phyloP scores from a whole-genome alignment of 2,329 filamentous ascomycete species.

The Exophiala sideris region DNA sequence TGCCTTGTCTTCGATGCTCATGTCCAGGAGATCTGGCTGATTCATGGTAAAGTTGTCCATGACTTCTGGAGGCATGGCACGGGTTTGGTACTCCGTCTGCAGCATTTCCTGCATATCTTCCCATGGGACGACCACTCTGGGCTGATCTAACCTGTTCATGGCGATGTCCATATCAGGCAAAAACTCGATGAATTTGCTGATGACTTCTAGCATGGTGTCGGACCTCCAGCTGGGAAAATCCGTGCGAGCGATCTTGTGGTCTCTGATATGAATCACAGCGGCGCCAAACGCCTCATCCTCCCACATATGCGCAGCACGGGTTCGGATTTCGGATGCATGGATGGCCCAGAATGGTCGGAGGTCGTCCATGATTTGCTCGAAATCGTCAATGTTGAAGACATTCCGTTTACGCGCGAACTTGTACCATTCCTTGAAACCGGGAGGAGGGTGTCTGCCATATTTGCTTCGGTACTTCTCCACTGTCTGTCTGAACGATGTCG shows the following conservation, averaged over 20 bases:
- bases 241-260: conserved; percentile 36
- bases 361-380: conserved; percentile 38
- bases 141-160: conserved; percentile 63
- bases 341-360: conserved; percentile 39
- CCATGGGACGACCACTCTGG: conserved; percentile 59
- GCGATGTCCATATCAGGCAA: conserved; percentile 66
- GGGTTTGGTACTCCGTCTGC: conserved; percentile 44
- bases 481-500: conserved; percentile 38
- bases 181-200: conserved; percentile 51
- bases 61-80: conserved; percentile 43
- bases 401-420: conserved; percentile 37
- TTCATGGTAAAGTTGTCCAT: conserved; percentile 45
- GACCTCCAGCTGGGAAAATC: conserved; percentile 41
- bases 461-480: conserved; percentile 37
- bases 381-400: conserved; percentile 39
- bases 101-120: conserved; percentile 55
- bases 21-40: conserved; percentile 34
- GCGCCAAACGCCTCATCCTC: conserved; percentile 30
- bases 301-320: conserved; percentile 35
- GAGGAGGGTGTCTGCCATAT: conserved; percentile 41
- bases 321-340: conserved; percentile 33
- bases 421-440: conserved; percentile 41
- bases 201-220: conserved; percentile 42
- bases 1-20: conserved; percentile 21
- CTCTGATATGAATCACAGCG: conserved; percentile 34